These are phyloP conservation scores for Senna tora DNA, from an alignment of 306 rosid genomes.

Conservation along the genomic window DNA sequence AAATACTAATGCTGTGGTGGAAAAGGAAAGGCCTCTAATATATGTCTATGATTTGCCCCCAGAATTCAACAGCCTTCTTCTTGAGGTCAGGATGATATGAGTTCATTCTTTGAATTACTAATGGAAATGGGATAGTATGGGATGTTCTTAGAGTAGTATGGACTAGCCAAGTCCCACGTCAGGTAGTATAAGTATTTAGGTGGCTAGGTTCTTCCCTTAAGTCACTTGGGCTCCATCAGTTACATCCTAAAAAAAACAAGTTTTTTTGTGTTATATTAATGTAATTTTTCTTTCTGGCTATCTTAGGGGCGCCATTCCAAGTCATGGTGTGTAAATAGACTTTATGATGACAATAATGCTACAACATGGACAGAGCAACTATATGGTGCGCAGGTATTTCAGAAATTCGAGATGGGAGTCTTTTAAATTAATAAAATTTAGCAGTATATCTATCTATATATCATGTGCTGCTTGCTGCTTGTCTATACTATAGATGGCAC, in stretches of 20 bases:
- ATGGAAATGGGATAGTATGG: too few species aligned
- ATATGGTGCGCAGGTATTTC: slow-evolving; percentile 86
- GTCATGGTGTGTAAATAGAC: slow-evolving; percentile 83
- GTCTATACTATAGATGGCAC: slow-evolving; percentile 72
- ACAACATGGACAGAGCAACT: slow-evolving; percentile 79
- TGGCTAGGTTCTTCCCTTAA: too few species aligned
- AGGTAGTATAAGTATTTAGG: too few species aligned
- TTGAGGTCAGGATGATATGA: slow-evolving; percentile 69
- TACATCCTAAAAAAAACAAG: slow-evolving; percentile 28
- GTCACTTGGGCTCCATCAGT: too few species aligned
- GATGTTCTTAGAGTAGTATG: too few species aligned
- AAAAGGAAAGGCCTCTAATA: slow-evolving; percentile 86
- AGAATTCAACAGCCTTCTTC: slow-evolving; percentile 79
- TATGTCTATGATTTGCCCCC: slow-evolving; percentile 89
- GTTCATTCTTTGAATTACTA: slow-evolving; percentile 34
- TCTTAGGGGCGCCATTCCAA: slow-evolving; percentile 87
- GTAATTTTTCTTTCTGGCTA: slow-evolving; percentile 23
- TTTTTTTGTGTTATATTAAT: slow-evolving; percentile 29
- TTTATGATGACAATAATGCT: slow-evolving; percentile 64
- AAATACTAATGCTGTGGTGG: slow-evolving; percentile 60
- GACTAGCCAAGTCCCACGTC: too few species aligned
- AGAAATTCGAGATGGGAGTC: slow-evolving; percentile 26
- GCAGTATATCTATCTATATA: slow-evolving; percentile 28
- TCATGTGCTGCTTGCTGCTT: slow-evolving; percentile 19
- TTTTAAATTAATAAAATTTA: slow-evolving; percentile 6